Base-by-base conservation (phyloP, 306 rosid genomes). In the Notholithocarpus densiflorus region DNA sequence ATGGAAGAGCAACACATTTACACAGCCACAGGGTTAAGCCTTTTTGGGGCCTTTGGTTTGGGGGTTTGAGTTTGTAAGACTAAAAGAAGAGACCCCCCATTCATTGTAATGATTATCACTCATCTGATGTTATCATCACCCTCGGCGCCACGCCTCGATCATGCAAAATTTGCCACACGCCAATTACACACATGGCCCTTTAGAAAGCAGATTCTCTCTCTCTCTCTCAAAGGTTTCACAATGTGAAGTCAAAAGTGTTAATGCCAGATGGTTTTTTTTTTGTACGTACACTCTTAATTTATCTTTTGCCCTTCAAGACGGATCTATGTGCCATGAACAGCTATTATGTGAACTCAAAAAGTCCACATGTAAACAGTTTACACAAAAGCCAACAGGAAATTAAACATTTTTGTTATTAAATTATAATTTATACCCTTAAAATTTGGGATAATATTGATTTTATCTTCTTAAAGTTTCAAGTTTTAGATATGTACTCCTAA, bases 91-190 rank as follows among this genome's bases (percentile, higher is more conserved):
- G 40, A 69, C 45, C 76, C 73, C 74, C 80, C 91, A 84, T 77
- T 83, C 43, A 37, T 5, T 15, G 57, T 88, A 80, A 92, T 89
- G 48, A 90, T 91, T 85, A 83, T 53, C 13, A 82, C 72, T 83
- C 89, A 86, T 84, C 74, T 81, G 82, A 76, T 14, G 88, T 72
- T 62, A 88, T 90, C 74, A 88, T 89, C 72, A 45, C 78, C 52
- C 62, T 79, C 83, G 83, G 85, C 75, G 84, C 87, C 97, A 91
- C 92, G 90, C 96, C 90, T 78, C 73, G 81, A 90, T 88, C 88
- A 86, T 86, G 76, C 91, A 80, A 68, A 45, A 62, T 40, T 40
- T 23, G 24, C 60, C 26, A 75, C 72, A 64, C 72, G 26, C 80
- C 52, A 68, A 66, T 32, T 52, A 4, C 55, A 70, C 43, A 45